Evolutionary conservation across 2,329 filamentous ascomycete species (phyloP).

Genomic region (Grosmannia penicillata): DNA sequence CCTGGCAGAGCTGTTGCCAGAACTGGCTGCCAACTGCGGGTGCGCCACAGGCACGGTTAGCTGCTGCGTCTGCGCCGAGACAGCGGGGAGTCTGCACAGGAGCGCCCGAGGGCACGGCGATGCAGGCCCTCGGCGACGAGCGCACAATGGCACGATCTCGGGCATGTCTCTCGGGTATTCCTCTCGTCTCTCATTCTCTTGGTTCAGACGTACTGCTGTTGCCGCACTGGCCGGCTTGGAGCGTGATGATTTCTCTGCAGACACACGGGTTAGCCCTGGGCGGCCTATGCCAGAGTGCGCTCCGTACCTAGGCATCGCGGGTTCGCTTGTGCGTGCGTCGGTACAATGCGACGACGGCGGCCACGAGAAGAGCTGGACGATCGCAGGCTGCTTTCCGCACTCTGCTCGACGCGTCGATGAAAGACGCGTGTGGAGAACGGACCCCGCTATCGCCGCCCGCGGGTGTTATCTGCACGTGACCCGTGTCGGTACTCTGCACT

Average conservation of each 20-base stretch:
- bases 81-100: neutral
- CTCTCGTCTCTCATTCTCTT: too few relatives aligned
- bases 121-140: too few relatives aligned
- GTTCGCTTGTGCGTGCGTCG: neutral
- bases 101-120: neutral
- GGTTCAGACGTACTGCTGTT: conserved; percentile 69
- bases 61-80: too few relatives aligned
- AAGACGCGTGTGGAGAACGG: conserved; percentile 1
- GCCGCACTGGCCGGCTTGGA: conserved; percentile 97
- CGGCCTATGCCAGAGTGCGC: neutral
- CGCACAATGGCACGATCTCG: too few relatives aligned
- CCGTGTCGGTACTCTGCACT: too few relatives aligned
- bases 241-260: conserved; percentile 90
- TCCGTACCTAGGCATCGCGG: conserved; percentile 20
- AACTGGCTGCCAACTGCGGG: conserved; percentile 82
- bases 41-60: too few relatives aligned
- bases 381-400: too few relatives aligned
- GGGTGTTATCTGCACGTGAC: neutral
- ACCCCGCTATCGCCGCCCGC: neutral
- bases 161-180: too few relatives aligned
- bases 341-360: neutral
- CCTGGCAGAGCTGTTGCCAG: conserved; percentile 96
- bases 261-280: conserved; percentile 6
- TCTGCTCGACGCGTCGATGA: neutral
- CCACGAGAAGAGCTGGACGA: too few relatives aligned